These are phyloP conservation scores for Hymenoscyphus occultus DNA, from an alignment of 2,329 filamentous ascomycete genomes.

Conservation along the genomic window DNA sequence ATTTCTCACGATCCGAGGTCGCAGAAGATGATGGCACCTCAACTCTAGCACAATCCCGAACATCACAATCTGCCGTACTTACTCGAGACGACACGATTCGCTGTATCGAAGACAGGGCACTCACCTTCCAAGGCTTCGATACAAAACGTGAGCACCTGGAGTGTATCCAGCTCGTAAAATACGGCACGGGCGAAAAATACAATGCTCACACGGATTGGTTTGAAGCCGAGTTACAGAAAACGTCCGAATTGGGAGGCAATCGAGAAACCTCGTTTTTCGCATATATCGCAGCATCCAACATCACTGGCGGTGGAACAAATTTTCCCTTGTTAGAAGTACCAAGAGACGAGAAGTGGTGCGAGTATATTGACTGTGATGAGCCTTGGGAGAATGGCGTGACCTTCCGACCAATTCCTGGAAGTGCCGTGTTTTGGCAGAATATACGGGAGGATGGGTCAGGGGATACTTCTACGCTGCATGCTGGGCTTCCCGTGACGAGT, in stretches of 20 bases:
- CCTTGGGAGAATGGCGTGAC: slow-evolving; percentile 44
- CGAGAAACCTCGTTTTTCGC: slow-evolving; percentile 56
- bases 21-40: slow-evolving; percentile 46
- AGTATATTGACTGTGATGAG: slow-evolving; percentile 51
- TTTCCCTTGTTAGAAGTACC: slow-evolving; percentile 48
- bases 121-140: slow-evolving; percentile 54
- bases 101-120: slow-evolving; percentile 55
- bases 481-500: slow-evolving; percentile 53
- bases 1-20: slow-evolving; percentile 44
- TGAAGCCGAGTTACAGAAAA: slow-evolving; percentile 9
- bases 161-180: slow-evolving; percentile 56
- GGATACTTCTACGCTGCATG: slow-evolving; percentile 56
- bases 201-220: slow-evolving; percentile 57
- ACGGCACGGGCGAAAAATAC: slow-evolving; percentile 56
- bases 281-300: slow-evolving; percentile 48
- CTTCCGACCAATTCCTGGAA: slow-evolving; percentile 53
- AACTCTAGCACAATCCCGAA: slow-evolving; percentile 45
- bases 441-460: slow-evolving; percentile 51
- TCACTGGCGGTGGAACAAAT: slow-evolving; percentile 54
- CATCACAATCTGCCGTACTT: slow-evolving; percentile 47
- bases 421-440: slow-evolving; percentile 61
- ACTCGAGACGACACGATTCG: slow-evolving; percentile 45
- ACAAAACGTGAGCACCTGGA: slow-evolving; percentile 53
- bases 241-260: slow-evolving; percentile 23
- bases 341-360: slow-evolving; percentile 46